phyloP scores from a whole-genome alignment of 2,329 filamentous ascomycete species.

The Periconia sp. region DNA sequence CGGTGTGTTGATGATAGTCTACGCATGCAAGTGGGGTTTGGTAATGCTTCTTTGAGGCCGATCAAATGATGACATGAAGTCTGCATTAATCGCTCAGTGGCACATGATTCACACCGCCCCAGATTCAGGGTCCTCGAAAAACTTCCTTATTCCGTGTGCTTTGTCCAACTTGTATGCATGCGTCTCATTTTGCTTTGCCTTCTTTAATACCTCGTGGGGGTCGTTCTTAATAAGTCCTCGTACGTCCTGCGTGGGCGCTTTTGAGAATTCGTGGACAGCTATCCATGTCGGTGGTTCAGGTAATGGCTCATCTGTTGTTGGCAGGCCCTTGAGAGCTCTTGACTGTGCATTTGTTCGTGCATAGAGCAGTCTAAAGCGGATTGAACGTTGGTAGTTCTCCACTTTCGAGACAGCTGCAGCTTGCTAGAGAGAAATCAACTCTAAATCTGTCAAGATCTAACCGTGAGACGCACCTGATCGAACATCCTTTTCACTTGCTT shows the following conservation, averaged over 20 bases:
- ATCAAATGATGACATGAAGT: not conserved
- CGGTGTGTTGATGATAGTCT: too few relatives aligned
- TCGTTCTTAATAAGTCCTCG: constrained; percentile 9
- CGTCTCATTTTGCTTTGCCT: constrained; percentile 22
- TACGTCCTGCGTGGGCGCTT: constrained; percentile 11
- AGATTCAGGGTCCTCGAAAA: constrained; percentile 21
- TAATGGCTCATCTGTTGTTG: constrained; percentile 27
- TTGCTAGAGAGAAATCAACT: constrained; percentile 20
- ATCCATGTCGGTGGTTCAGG: constrained; percentile 34
- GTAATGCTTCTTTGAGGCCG: too few relatives aligned
- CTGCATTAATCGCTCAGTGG: not conserved
- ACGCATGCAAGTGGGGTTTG: too few relatives aligned
- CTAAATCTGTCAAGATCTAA: not conserved
- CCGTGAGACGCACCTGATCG: constrained; percentile 13
- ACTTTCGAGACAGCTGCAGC: constrained; percentile 12
- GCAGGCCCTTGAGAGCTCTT: constrained; percentile 32
- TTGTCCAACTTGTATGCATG: constrained; percentile 21
- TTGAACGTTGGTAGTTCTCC: constrained; percentile 27
- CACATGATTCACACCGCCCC: not conserved
- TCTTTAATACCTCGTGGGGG: constrained; percentile 15
- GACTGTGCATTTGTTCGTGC: constrained; percentile 40
- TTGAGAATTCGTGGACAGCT: constrained; percentile 34
- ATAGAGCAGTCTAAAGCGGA: constrained; percentile 29
- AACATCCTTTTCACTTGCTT: constrained; percentile 21
- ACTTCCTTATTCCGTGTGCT: constrained; percentile 18